phyloP scores from a whole-genome alignment of 1,284 basidiomycete genomes.

The Termitomyces sp. region DNA sequence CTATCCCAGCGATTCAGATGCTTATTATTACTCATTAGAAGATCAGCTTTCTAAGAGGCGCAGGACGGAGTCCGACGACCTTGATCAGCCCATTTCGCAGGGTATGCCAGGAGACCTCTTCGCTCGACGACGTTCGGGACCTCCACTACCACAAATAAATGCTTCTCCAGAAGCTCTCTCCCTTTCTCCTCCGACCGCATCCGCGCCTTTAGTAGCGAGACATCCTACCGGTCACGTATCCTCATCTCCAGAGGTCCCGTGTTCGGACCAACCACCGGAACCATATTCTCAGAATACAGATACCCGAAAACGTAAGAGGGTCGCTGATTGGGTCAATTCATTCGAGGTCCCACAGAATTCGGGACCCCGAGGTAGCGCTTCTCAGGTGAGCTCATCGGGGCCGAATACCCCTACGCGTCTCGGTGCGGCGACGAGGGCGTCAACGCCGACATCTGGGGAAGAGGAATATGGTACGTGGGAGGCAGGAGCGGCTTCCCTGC shows the following conservation, averaged over 20 bases:
- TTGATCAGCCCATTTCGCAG: neutral
- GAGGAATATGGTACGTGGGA: constrained; percentile 33
- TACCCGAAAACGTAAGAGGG: constrained; percentile 10
- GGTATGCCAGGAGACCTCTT: neutral
- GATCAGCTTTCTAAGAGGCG: constrained; percentile 4
- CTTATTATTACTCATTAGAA: neutral
- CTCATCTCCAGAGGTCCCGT: neutral
- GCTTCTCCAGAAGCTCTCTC: neutral
- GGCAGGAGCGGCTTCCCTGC: constrained; percentile 17
- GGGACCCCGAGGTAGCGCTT: neutral
- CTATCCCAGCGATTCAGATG: neutral
- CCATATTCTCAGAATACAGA: constrained; percentile 5
- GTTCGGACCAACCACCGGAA: neutral
- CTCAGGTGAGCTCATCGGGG: neutral
- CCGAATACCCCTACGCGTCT: neutral
- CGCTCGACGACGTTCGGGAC: too few relatives aligned
- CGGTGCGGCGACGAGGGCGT: neutral
- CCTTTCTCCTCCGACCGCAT: neutral
- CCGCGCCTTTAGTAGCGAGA: neutral
- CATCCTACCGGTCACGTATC: neutral
- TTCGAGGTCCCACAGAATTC: neutral
- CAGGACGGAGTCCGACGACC: constrained; percentile 7
- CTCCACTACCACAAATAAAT: neutral
- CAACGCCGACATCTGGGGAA: neutral
- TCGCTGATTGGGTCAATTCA: constrained; percentile 9